Evolutionary conservation across 768 basidiomycete genomes (phyloP), one percentile per base, ranked within the genome.

Genomic region (Hypholoma fasciculare): DNA sequence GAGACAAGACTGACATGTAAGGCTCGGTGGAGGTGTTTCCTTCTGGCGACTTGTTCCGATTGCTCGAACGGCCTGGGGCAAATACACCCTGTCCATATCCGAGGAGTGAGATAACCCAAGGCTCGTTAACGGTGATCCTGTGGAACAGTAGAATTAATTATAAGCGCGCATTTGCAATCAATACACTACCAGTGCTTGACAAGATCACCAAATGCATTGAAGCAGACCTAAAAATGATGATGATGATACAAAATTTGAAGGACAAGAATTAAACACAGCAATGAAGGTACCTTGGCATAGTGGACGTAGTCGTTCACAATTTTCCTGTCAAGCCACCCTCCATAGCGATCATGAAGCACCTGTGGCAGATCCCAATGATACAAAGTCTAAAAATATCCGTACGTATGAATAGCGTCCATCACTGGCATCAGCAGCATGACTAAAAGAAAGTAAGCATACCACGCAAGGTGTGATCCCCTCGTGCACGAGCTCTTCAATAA

Each of bases 341-440:
- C 84, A 67, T 92, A 92, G 50, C 86, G 78, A 54, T 90, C 85
- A 38, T 89, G 81, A 44, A 94, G 76, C 1, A 73, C 83, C 68
- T 89, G 86, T 4, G 90, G 90, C 7, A 90, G 76, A 63, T 92
- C 90, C 90, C 89, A 91, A 66, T 87, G 88, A 67, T 88, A 88
- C 48, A 90, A 70, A 0, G 86, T 89, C 85, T 89, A 61, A 14
- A 53, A 17, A 52, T 27, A 56, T 30, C 27, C 44, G n/a, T 27
- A 11, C 16, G 27, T 20, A 30, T 12, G 12, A 55, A 40, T 4
- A 16, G 1, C 13, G 23, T n/a, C 16, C 9, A 51, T n/a, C n/a
- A 54, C 14, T 52, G 40, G 38, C 42, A 49, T 20, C 49, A 14
- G 1, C 13, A n/a, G 14, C 53, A 34, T 39, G 11, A 39, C 36